Percentiles rank a stretch among this genome's conserved stretches.
These are phyloP conservation scores for Quillaja saponaria DNA, from an alignment of 306 rosid species.

Conservation along the genomic window DNA sequence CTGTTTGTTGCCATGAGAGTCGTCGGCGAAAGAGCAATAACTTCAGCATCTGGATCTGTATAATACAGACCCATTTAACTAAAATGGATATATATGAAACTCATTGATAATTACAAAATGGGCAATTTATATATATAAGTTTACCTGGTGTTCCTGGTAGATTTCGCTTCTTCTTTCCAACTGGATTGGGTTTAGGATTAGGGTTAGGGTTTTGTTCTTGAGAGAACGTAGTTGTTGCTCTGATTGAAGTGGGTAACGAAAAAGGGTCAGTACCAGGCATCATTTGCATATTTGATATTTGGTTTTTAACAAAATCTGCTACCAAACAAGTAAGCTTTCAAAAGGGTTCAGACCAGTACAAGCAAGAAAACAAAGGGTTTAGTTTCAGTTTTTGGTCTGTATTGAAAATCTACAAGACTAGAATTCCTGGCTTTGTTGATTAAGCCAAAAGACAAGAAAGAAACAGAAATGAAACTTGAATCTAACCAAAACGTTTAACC, in stretches of 20 bases:
- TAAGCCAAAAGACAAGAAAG: constrained; percentile 74
- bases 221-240: constrained; percentile 30
- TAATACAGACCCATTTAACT: too few species aligned
- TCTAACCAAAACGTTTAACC: constrained; percentile 42
- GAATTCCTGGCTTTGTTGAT: constrained; percentile 34
- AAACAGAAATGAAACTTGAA: constrained; percentile 58
- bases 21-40: constrained; percentile 81
- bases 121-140: too few species aligned
- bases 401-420: constrained; percentile 39
- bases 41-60: constrained; percentile 98
- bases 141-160: constrained; percentile 95
- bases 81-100: too few species aligned
- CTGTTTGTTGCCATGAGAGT: constrained; percentile 92
- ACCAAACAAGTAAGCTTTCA: constrained; percentile 39
- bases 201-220: constrained; percentile 72
- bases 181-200: constrained; percentile 44
- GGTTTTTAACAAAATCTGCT: background rate
- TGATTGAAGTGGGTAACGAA: constrained; percentile 58
- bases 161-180: constrained; percentile 76
- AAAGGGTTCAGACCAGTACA: constrained; percentile 43
- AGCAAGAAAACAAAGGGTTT: constrained; percentile 50
- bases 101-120: too few species aligned
- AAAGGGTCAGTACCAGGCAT: constrained; percentile 72
- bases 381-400: constrained; percentile 56
- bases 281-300: constrained; percentile 39